phyloP scores from a whole-genome alignment of 73 alveolate species.

The Breviolum minutum region DNA sequence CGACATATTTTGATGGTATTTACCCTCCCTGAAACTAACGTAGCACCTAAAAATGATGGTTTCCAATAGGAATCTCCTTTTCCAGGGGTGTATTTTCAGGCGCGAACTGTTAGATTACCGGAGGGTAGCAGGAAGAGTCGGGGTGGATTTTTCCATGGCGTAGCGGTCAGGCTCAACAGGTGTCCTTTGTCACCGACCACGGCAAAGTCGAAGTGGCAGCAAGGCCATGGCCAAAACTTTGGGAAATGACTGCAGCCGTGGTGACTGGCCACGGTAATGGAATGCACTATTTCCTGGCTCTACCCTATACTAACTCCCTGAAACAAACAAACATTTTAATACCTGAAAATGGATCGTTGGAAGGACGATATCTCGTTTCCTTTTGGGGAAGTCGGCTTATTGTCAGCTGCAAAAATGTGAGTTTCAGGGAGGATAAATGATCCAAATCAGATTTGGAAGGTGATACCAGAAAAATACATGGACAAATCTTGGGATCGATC shows the following conservation, averaged over 20 bases:
- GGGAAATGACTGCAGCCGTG: background rate
- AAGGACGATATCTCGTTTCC: too few species aligned
- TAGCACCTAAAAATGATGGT: too few species aligned
- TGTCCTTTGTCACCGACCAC: conserved; percentile 56
- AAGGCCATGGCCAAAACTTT: background rate
- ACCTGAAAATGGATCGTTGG: too few species aligned
- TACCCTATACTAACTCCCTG: background rate
- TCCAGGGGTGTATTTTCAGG: background rate
- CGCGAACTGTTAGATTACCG: background rate
- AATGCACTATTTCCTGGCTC: background rate
- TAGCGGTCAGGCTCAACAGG: conserved; percentile 22
- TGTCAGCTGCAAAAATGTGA: too few species aligned
- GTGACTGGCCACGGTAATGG: background rate
- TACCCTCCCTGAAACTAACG: too few species aligned
- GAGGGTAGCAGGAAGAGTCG: background rate
- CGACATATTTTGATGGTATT: too few species aligned
- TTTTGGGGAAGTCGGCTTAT: too few species aligned
- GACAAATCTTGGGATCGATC: too few species aligned
- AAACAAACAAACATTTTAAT: background rate
- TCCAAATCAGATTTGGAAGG: too few species aligned
- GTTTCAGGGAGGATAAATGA: too few species aligned
- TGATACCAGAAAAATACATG: too few species aligned
- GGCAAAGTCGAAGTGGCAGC: conserved; percentile 58
- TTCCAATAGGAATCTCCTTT: too few species aligned
- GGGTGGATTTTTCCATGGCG: background rate